Conservation (phyloP, 257 asterid genomes). For the Jaltomata sinuosa region DNA sequence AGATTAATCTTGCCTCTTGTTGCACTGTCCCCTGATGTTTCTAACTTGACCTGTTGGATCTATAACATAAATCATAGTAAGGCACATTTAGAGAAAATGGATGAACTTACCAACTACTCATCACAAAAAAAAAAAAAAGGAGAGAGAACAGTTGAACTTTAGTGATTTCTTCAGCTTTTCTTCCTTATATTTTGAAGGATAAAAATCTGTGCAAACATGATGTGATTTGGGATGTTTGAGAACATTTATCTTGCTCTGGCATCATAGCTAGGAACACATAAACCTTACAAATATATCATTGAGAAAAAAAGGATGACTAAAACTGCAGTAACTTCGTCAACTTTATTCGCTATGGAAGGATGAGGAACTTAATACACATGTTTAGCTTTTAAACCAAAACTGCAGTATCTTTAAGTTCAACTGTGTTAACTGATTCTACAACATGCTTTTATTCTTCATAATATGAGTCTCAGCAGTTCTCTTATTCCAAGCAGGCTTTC, state of each 20-base stretch:
- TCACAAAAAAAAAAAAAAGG: background rate
- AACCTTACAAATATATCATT: background rate
- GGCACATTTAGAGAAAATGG: background rate
- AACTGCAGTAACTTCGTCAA: background rate
- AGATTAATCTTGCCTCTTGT: background rate
- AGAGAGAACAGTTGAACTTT: background rate
- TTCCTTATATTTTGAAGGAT: background rate
- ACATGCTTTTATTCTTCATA: background rate
- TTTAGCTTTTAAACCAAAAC: background rate
- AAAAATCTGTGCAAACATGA: background rate
- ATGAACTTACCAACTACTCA: background rate
- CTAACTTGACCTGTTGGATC: background rate
- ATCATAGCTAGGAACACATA: background rate
- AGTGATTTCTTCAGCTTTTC: background rate
- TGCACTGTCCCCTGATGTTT: background rate
- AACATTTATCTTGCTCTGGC: background rate
- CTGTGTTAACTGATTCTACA: background rate
- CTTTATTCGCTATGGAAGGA: background rate
- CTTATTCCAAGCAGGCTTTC: constrained; percentile 57
- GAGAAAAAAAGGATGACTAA: background rate
- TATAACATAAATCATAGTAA: background rate
- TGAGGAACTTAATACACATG: background rate
- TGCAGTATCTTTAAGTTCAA: background rate
- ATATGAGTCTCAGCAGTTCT: background rate
- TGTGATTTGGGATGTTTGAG: background rate